Evolutionary conservation across 257 asterid genomes (phyloP).

Genomic region (Echium plantagineum): DNA sequence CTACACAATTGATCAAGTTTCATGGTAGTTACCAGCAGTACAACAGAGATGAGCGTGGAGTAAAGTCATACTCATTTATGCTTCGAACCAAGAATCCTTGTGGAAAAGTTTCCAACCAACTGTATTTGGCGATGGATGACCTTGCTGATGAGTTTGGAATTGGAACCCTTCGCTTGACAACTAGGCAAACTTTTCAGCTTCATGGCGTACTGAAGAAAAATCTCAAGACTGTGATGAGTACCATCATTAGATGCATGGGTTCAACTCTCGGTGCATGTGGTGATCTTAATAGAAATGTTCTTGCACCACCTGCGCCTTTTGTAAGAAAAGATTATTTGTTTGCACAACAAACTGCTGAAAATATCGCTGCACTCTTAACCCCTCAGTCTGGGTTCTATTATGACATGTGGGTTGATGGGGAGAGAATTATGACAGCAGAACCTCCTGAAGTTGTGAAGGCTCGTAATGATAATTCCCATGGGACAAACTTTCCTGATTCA

Average conservation of each 20-base stretch:
- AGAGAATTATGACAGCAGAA: constrained; percentile 73
- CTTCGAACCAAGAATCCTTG: constrained; percentile 95
- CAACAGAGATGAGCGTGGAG: constrained; percentile 87
- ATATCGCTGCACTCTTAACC: constrained; percentile 83
- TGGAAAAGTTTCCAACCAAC: constrained; percentile 85
- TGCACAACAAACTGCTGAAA: constrained; percentile 93
- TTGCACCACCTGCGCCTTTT: constrained; percentile 89
- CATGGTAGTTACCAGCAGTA: constrained; percentile 97
- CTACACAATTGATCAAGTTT: constrained; percentile 88
- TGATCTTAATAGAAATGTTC: constrained; percentile 89
- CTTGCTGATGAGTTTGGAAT: constrained; percentile 92
- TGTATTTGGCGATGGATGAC: constrained; percentile 85
- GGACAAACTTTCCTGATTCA: constrained; percentile 82
- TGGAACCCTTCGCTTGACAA: constrained; percentile 87
- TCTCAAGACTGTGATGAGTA: constrained; percentile 91
- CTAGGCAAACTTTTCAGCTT: constrained; percentile 94
- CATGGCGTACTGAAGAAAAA: constrained; percentile 85
- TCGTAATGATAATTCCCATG: constrained; percentile 80
- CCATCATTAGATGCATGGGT: constrained; percentile 77
- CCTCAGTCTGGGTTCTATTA: constrained; percentile 98
- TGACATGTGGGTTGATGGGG: constrained; percentile 98
- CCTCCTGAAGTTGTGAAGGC: constrained; percentile 84
- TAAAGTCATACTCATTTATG: constrained; percentile 77
- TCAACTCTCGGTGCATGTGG: constrained; percentile 99
- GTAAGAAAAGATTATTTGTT: constrained; percentile 61